Base-by-base conservation (phyloP, 169 alveolate species). In the Neospora caninum region DNA sequence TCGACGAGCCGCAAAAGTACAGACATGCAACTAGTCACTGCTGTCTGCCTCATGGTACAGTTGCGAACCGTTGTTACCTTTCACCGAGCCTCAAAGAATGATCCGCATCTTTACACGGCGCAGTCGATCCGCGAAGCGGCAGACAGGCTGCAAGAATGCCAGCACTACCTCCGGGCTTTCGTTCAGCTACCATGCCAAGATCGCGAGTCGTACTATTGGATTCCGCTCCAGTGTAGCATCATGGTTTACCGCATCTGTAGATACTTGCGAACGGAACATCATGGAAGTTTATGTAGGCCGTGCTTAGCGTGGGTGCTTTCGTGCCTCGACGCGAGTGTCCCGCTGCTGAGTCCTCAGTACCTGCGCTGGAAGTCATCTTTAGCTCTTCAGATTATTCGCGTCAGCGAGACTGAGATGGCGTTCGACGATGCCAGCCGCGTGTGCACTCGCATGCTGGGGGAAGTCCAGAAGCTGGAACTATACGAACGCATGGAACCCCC, bases 401-500 rank as follows among this genome's bases (percentile, higher is more conserved):
- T 39, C 64, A 82, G 64, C 10, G 89, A 82, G 38, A 49, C 13
- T 22, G 41, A 29, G 64, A 82, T 64, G 89, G 67, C 54, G 67
- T 82, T 82, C 89, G 64, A 82, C 20, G 64, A 42, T 36, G 89
- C 89, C 41, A 22, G 6, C 53, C 89, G 67, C 53, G 64, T 82
- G 38, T 82, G 89, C 25, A 39, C 2, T 4, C n/a, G 67, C 38
- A 38, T 82, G 64, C 89, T 82, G 6, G 67, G 69, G 18, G 89
- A 38, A 36, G 89, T 82, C 64, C 22, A n/a, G 39, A 20, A 22
- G 41, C 89, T 82, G 67, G 89, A 82, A 34, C 9, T 43, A 18
- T 82, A 82, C 41, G 89, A 82, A 31, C 0, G 41, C 69, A 42
- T 42, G 53, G 89, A 82, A 49, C 89, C 89, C n/a, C 89, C 89